Base-by-base conservation (phyloP, 371 early-diverging fungal genomes). In the Rhizopus sp. region DNA sequence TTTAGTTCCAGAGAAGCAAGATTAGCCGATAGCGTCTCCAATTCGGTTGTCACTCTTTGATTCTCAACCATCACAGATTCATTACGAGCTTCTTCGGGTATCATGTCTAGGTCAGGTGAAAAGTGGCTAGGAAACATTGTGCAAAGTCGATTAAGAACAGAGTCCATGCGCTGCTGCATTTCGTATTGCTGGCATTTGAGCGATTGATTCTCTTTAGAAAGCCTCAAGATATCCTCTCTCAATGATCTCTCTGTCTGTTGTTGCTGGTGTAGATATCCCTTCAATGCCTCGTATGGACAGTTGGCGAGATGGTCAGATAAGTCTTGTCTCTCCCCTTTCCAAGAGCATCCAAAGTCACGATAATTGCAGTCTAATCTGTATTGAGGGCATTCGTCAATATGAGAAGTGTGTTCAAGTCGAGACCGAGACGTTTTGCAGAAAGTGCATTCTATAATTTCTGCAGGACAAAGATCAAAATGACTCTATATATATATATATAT, bases 221-320 rank as follows among this genome's bases (percentile, higher is more conserved):
- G 57, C 15, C 70, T 62, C 7, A 59, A 53, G 15, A 86, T 57
- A 34, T 90, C 83, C 5, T 75, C 71, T 29, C 66, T 70, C 10
- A 87, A 55, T 0, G 63, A 33, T 15, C 77, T 72, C 44, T 77
- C 75, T 5, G 69, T 66, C 40, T 73, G 60, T 40, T 85, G 71
- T 44, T 85, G 81, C 7, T 77, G 51, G 6, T 59, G 56, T 7
- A 88, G 57, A 42, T 78, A 86, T 1, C 74, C 75, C 39, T 86
- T 82, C 45, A 90, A 80, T 12, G 80, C 68, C 49, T 86, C 89
- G 50, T 83, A 88, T 0, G 86, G 66, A 49, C 90, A 90, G 1
- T 66, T 47, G 7, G 68, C 54, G 0, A 62, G 6, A 60, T 89
- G 89, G 0, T 58, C 59, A 6, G 64, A 52, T 31, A 79, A 51